Base-by-base conservation (phyloP, 2,329 filamentous ascomycete genomes). In the Colletotrichum cordylinicola region DNA sequence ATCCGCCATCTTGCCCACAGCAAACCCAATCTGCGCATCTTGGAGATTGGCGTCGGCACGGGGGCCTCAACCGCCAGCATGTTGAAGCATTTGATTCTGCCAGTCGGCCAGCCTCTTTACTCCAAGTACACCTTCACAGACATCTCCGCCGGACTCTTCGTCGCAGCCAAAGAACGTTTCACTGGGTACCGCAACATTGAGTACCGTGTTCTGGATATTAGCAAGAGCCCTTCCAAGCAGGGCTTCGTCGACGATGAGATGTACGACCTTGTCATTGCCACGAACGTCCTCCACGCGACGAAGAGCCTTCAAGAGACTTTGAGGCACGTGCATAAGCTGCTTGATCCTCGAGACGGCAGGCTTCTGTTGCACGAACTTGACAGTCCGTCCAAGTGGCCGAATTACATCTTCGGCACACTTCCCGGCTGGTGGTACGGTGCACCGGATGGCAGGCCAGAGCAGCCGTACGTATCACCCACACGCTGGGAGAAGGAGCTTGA, bases 401-500 rank as follows among this genome's bases (percentile, higher is more conserved):
- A 81, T 60, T 81, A 78, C 70, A 79, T 83, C 29, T 78, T 82
- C 13, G 83, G 83, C 2, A 71, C 77, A 0, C 72, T 83, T 5
- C 73, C 80, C 0, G 82, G 80, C 6, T 86, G 85, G 84, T 86
- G 84, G 84, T 76, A 82, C 1, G 84, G 84, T 9, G 73, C 66
- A 6, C 77, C 79, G 0, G 82, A 84, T 27, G 78, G 71, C 8
- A 79, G 83, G 6, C 15, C 48, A 2, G 67, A 78, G 13, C 78
- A 79, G 62, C 82, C 84, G 8, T 81, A 77, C 29, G 70, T 83
- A 18, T 12, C 43, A 8, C 18, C 21, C 6, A 29, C 27, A 4
- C 58, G 58, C 16, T 85, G 83, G 84, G 73, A 80, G 9, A 13
- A 48, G 4, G 79, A 82, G 12, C 76, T 85, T 4, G 24, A n/a